Base-by-base conservation (phyloP, 805 yeast genomes). In the Ogataea neopini region DNA sequence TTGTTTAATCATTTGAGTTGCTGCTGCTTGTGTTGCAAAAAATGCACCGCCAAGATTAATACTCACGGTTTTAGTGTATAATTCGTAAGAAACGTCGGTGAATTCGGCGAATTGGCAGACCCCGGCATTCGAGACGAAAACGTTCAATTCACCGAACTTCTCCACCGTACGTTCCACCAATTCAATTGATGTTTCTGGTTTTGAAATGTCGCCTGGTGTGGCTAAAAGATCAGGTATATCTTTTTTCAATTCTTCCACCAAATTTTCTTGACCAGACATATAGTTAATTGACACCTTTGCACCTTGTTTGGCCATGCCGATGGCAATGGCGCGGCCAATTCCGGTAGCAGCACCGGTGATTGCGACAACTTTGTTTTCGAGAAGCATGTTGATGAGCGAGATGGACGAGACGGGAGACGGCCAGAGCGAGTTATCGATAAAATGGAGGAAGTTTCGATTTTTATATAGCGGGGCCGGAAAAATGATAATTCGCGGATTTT, bases 301-400 rank as follows among this genome's bases (percentile, higher is more conserved):
- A 34, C 78, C 77, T 39, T 71, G 69, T 28, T 61, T 50, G 40
- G 73, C 69, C 61, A 72, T 57, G 15, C 70, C 76, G 10, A 67
- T 35, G 9, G 77, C 79, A 41, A 74, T 69, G 30, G 70, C 75
- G 23, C 70, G 58, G 5, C 78, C 79, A 29, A 74, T 74, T 6
- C 79, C 78, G 9, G 75, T 70, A 39, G 54, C 53, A n/a, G 73
- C 78, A 5, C 79, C 78, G 0, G 78, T 74, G 34, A 74, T 62
- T 13, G 68, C 68, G 2, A 69, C 74, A 7, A 65, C 66, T 53
- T 72, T 71, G 4, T 69, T 69, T 40, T 60, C 43, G 13, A 69
- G 65, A 13, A 48, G 41, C 51, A 48, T 48, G 26, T 28, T 41
- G 14, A 10, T 30, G 15, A 6, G 13, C 13, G 34, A n/a, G n/a